A percentile compares a stretch with the other conserved stretches of the same genome.
Conservation (phyloP, 2,329 filamentous ascomycete genomes). For the Fusarium clavum region DNA sequence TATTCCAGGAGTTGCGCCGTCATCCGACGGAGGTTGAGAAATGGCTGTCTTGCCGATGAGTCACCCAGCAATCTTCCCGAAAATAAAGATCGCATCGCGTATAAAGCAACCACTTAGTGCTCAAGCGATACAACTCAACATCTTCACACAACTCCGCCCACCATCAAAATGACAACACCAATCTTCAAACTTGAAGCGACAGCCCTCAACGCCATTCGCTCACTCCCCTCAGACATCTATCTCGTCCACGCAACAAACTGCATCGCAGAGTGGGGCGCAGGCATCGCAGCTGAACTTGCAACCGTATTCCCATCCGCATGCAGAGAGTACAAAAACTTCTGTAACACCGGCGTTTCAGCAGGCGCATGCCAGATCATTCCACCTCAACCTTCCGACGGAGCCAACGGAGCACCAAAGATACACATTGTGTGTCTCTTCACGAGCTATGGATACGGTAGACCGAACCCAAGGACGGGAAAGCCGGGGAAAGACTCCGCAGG, state of each 20-base stretch:
- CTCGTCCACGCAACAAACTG: slow-evolving; percentile 51
- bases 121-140: not conserved
- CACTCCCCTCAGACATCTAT: slow-evolving; percentile 29
- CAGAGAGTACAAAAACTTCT: slow-evolving; percentile 43
- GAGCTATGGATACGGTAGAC: slow-evolving; percentile 37
- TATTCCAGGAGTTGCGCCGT: too few relatives aligned
- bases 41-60: not conserved
- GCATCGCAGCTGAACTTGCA: slow-evolving; percentile 46
- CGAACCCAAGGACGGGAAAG: slow-evolving; percentile 25
- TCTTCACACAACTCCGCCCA: not conserved
- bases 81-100: not conserved
- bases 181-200: slow-evolving; percentile 25
- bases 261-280: slow-evolving; percentile 48
- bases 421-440: slow-evolving; percentile 36
- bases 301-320: slow-evolving; percentile 45
- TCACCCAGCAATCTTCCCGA: not conserved
- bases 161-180: slow-evolving; percentile 11
- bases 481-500: slow-evolving; percentile 22
- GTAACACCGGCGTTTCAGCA: slow-evolving; percentile 19
- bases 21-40: not conserved
- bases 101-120: not conserved
- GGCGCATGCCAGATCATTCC: slow-evolving; percentile 48
- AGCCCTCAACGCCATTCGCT: slow-evolving; percentile 29
- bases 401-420: slow-evolving; percentile 36
- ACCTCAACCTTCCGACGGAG: slow-evolving; percentile 40